Conservation (phyloP, 2,329 filamentous ascomycete species). For the Colletotrichum sp. region DNA sequence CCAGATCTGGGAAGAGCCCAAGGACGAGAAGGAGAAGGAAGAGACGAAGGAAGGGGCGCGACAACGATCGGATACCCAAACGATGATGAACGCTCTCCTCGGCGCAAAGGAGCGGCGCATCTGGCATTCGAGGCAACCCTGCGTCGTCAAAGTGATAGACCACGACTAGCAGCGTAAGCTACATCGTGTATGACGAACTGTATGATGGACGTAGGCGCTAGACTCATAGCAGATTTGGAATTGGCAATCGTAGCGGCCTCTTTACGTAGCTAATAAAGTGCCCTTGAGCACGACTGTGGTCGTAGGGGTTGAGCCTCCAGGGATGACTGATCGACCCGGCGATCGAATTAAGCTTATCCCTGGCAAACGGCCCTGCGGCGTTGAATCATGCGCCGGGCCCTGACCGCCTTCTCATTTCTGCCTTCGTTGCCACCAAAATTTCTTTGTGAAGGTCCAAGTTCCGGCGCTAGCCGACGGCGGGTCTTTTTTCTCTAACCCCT, state of each 20-base stretch:
- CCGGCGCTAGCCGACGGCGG: slow-evolving; percentile 17
- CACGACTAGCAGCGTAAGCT: slow-evolving; percentile 20
- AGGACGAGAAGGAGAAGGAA: slow-evolving; percentile 32
- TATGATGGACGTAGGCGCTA: slow-evolving; percentile 1
- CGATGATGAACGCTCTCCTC: slow-evolving; percentile 62
- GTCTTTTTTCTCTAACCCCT: slow-evolving; percentile 1
- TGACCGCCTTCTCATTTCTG: slow-evolving; percentile 17
- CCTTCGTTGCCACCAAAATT: slow-evolving; percentile 13
- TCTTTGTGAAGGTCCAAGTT: neutral
- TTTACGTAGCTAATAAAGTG: slow-evolving; percentile 11
- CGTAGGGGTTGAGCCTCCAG: neutral
- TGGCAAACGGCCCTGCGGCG: neutral
- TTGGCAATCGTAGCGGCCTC: neutral
- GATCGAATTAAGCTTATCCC: slow-evolving; percentile 16
- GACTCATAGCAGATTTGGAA: neutral
- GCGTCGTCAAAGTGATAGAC: slow-evolving; percentile 59
- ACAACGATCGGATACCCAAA: slow-evolving; percentile 58
- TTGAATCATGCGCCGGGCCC: slow-evolving; percentile 7
- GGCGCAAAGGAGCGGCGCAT: slow-evolving; percentile 66
- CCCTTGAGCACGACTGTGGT: neutral
- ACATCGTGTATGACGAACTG: slow-evolving; percentile 2
- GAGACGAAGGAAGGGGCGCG: slow-evolving; percentile 33
- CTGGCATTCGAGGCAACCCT: slow-evolving; percentile 68
- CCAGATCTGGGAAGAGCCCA: slow-evolving; percentile 49
- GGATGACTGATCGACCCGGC: neutral